Evolutionary conservation across 169 alveolate genomes (phyloP).

Genomic region (Plasmodium relictum): DNA sequence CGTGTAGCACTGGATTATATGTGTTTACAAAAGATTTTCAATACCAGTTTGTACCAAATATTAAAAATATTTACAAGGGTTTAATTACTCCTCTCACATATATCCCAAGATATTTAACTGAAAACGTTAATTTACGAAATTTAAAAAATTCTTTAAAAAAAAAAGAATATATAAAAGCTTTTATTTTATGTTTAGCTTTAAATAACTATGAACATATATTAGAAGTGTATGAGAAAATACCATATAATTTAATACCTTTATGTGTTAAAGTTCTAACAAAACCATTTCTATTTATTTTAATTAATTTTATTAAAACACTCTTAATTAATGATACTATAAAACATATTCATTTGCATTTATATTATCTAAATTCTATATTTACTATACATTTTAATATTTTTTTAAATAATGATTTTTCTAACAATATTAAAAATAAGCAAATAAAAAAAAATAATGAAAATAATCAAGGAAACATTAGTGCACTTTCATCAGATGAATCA

Average conservation of each 20-base stretch:
- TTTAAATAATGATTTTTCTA: constrained; percentile 44
- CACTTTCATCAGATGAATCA: constrained; percentile 13
- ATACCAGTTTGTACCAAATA: constrained; percentile 74
- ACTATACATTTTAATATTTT: constrained; percentile 77
- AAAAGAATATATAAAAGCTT: constrained; percentile 83
- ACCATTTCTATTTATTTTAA: constrained; percentile 66
- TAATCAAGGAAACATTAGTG: neutral
- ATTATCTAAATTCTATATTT: constrained; percentile 79
- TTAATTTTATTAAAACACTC: constrained; percentile 73
- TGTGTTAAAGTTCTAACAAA: constrained; percentile 63
- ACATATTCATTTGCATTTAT: constrained; percentile 76
- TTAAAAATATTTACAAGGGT: constrained; percentile 53
- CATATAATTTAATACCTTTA: constrained; percentile 76
- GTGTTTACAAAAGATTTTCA: constrained; percentile 76
- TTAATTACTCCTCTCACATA: constrained; percentile 60
- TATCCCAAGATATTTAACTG: constrained; percentile 86
- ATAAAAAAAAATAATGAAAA: neutral
- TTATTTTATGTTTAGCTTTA: constrained; percentile 87
- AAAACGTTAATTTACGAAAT: constrained; percentile 84
- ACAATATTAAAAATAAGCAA: neutral
- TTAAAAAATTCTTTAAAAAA: constrained; percentile 78
- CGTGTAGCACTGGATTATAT: constrained; percentile 79
- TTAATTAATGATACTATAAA: constrained; percentile 64
- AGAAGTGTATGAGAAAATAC: constrained; percentile 83
- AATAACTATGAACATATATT: constrained; percentile 85